Evolutionary conservation across 2,329 filamentous ascomycete species (phyloP).

Genomic region (Fusarium sp.): DNA sequence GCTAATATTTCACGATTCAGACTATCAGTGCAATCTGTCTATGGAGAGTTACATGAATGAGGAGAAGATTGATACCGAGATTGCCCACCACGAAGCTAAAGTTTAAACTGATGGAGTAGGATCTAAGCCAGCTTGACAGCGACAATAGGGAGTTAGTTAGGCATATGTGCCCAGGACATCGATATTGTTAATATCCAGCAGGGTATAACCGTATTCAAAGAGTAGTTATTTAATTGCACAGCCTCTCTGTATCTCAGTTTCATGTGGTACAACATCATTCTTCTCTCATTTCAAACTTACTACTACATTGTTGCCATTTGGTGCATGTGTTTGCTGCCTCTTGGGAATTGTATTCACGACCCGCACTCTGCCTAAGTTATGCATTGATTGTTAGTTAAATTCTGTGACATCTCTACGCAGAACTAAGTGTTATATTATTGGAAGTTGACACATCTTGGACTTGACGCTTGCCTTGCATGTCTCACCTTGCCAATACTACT

Average conservation of each 20-base stretch:
- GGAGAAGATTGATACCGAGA: not conserved
- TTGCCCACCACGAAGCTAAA: not conserved
- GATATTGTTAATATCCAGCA: rapidly evolving
- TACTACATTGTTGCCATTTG: too few relatives aligned
- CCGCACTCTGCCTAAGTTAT: too few relatives aligned
- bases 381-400: too few relatives aligned
- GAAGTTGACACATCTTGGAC: too few relatives aligned
- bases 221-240: not conserved
- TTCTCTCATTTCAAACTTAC: rapidly evolving
- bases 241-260: not conserved
- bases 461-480: too few relatives aligned
- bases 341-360: too few relatives aligned
- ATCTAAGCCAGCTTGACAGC: rapidly evolving
- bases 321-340: not conserved
- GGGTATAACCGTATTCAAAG: not conserved
- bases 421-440: too few relatives aligned
- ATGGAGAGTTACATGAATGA: conserved; percentile 5
- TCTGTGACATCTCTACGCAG: too few relatives aligned
- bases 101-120: not conserved
- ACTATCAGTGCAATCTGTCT: not conserved
- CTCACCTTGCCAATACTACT: not conserved
- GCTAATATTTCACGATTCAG: not conserved
- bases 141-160: rapidly evolving
- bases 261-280: rapidly evolving
- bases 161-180: rapidly evolving